Percentiles rank a stretch among this genome's conserved stretches.
Evolutionary conservation across 768 basidiomycete species (phyloP).

Genomic region (Daedaleopsis sinensis): DNA sequence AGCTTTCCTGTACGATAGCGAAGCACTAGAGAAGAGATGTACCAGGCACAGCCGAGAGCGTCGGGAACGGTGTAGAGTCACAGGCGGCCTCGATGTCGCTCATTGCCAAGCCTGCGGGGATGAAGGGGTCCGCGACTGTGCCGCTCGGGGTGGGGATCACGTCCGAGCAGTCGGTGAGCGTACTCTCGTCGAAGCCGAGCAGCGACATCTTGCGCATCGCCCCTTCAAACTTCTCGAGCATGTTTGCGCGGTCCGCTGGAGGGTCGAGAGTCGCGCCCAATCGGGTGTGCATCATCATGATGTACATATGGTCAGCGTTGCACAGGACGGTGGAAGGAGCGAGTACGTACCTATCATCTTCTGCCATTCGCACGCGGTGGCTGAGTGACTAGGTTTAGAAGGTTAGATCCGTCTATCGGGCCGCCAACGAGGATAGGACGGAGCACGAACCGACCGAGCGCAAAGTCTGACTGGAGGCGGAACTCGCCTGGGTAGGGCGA

Average conservation of each 20-base stretch:
- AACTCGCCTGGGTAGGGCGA: slow-evolving; percentile 13
- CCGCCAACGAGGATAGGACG: too few relatives aligned
- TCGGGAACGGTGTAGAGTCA: slow-evolving; percentile 6
- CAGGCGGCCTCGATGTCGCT: slow-evolving; percentile 8
- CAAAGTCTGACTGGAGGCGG: slow-evolving; percentile 6
- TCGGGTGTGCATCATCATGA: background rate
- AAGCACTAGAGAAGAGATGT: background rate
- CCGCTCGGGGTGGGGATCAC: slow-evolving; percentile 5
- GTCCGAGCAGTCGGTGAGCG: slow-evolving; percentile 9
- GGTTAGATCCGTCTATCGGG: background rate
- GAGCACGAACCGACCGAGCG: slow-evolving; percentile 2
- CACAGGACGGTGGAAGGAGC: background rate
- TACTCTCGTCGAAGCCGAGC: slow-evolving; percentile 4
- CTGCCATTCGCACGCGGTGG: slow-evolving; percentile 13
- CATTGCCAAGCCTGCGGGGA: slow-evolving; percentile 5
- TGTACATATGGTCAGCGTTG: background rate
- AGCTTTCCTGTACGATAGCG: background rate
- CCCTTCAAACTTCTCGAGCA: slow-evolving; percentile 1
- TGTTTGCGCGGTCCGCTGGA: slow-evolving; percentile 3
- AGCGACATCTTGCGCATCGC: slow-evolving; percentile 4
- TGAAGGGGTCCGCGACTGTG: background rate
- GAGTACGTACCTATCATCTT: slow-evolving; percentile 1
- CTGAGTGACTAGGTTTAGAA: background rate
- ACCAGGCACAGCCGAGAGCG: background rate
- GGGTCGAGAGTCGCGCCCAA: background rate